Conservation (phyloP, 2,329 filamentous ascomycete genomes). For the Didymella pomorum region DNA sequence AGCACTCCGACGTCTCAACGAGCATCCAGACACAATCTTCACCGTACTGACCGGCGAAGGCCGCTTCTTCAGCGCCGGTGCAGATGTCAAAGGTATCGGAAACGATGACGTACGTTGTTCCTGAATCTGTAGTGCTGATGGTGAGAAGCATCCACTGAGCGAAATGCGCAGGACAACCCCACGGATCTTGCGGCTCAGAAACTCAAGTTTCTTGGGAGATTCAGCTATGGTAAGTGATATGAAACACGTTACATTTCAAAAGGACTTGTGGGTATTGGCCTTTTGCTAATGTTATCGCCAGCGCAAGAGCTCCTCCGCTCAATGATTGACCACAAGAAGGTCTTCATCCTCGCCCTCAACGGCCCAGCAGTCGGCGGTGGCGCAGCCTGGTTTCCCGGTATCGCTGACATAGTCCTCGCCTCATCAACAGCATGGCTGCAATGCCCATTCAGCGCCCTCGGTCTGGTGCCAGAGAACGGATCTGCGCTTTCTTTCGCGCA, state of each 20-base stretch:
- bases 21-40: slow-evolving; percentile 59
- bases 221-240: slow-evolving; percentile 40
- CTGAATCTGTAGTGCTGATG: slow-evolving; percentile 2
- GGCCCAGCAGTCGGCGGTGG: slow-evolving; percentile 61
- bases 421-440: slow-evolving; percentile 56
- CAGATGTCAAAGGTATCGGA: slow-evolving; percentile 55
- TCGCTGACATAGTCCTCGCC: slow-evolving; percentile 60
- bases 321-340: slow-evolving; percentile 61
- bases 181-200: slow-evolving; percentile 48
- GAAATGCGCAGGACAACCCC: slow-evolving; percentile 18
- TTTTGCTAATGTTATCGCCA: neutral
- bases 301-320: slow-evolving; percentile 52
- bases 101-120: slow-evolving; percentile 20
- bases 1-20: slow-evolving; percentile 56
- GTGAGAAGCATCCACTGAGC: slow-evolving; percentile 20
- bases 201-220: slow-evolving; percentile 35
- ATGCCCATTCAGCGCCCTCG: slow-evolving; percentile 59
- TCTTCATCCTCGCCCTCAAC: slow-evolving; percentile 61
- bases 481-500: slow-evolving; percentile 57
- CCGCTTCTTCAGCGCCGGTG: slow-evolving; percentile 60
- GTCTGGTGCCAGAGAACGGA: slow-evolving; percentile 60
- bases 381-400: slow-evolving; percentile 59
- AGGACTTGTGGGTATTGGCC: too few species aligned
- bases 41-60: slow-evolving; percentile 61
- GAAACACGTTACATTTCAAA: neutral